Evolutionary conservation across 208 protist species (phyloP), one percentile per base, ranked within the genome.

Genomic region (Naegleria lovaniensis): DNA sequence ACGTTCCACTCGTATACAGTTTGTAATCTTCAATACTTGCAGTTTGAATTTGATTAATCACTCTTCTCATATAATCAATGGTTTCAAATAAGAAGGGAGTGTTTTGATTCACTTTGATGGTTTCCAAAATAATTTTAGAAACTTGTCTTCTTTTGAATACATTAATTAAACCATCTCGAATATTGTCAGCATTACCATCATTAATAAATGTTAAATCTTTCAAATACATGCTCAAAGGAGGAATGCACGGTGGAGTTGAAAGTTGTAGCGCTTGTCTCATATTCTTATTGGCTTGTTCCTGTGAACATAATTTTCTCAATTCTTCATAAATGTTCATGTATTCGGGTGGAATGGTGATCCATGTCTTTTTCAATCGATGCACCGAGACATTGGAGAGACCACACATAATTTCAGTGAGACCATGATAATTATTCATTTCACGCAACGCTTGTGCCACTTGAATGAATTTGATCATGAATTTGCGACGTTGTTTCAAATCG

Each of bases 281-380:
- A 5, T 38, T 55, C 40, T 88, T 89, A n/a, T 79, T 79, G 19
- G 67, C 67, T 36, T 79, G 67, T 33, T 79, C 67, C 36, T 79
- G 67, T 7, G 67, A 79, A 33, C 67, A 79, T 33, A 93, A 79
- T 29, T 88, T 55, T 25, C 2, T 87, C 39, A 93, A 91, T 83
- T 92, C 41, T 7, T 93, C 83, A 39, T 79, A 92, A 29, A 90
- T 83, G 5, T 55, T 85, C 40, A 89, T 51, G 36, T 48, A n/a
- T 38, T 91, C 86, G 4, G 40, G 22, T 38, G 92, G 76, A 40
- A 93, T 58, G 22, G 33, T 48, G 36, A n/a, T 51, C 86, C 86
- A 93, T 48, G 92, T 93, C 33, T 93, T 87, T 89, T 92, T 92
- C 59, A 93, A 92, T 25, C 92, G 51, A 40, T 92, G 41, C 29